Conservation (phyloP, 2,329 filamentous ascomycete genomes). For the Clarireedia paspali region DNA sequence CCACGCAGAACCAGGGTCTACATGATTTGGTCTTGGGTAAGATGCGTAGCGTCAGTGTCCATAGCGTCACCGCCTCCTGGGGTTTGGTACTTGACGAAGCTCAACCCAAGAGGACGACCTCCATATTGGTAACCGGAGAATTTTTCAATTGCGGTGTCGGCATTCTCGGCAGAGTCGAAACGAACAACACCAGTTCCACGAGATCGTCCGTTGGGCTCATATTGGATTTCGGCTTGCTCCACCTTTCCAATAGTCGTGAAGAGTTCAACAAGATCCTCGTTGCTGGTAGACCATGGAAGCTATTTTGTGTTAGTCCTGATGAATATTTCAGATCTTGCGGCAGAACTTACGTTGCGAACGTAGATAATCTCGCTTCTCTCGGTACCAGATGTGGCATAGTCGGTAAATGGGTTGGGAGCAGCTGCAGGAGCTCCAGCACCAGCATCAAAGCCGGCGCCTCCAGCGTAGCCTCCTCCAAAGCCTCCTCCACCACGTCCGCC, state of each 20-base stretch:
- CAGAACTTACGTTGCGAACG: slow-evolving; percentile 80
- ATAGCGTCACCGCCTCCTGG: slow-evolving; percentile 55
- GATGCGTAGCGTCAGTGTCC: slow-evolving; percentile 70
- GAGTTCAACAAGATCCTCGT: slow-evolving; percentile 91
- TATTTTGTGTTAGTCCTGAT: slow-evolving; percentile 33
- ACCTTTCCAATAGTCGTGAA: slow-evolving; percentile 98
- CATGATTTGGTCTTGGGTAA: slow-evolving; percentile 99
- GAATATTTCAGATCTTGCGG: background rate
- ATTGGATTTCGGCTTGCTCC: slow-evolving; percentile 97
- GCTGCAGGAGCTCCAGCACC: slow-evolving; percentile 38
- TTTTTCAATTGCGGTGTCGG: slow-evolving; percentile 90
- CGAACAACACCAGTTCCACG: slow-evolving; percentile 94
- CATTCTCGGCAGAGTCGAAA: slow-evolving; percentile 75
- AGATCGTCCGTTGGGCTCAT: slow-evolving; percentile 92
- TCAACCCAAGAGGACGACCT: slow-evolving; percentile 84
- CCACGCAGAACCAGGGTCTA: slow-evolving; percentile 35
- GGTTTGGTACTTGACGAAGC: slow-evolving; percentile 88
- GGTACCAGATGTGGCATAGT: slow-evolving; percentile 79
- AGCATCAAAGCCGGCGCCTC: slow-evolving; percentile 33
- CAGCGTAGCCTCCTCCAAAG: slow-evolving; percentile 49
- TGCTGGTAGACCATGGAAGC: slow-evolving; percentile 98
- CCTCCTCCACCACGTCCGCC: slow-evolving; percentile 28
- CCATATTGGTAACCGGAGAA: slow-evolving; percentile 98
- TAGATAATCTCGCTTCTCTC: slow-evolving; percentile 83
- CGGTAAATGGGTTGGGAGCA: slow-evolving; percentile 85